phyloP scores from a whole-genome alignment of 257 asterid species.

The Verbascum thapsus region DNA sequence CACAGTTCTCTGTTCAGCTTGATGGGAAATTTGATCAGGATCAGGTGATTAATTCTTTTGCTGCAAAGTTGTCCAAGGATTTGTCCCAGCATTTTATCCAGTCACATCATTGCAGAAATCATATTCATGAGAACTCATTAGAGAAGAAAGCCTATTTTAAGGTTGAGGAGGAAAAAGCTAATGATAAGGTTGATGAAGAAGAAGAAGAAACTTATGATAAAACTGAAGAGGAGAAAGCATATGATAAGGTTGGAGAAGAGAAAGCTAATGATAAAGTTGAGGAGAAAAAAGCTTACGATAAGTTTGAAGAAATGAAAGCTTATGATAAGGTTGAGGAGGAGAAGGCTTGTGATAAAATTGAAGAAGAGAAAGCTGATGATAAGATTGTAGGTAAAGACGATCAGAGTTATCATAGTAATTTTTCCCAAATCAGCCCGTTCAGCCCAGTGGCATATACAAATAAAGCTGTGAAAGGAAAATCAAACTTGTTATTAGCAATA shows the following conservation, averaged over 20 bases:
- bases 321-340: too few relatives aligned
- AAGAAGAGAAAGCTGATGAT: slow-evolving; percentile 39
- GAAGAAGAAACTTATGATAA: not conserved
- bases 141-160: slow-evolving; percentile 39
- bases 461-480: slow-evolving; percentile 62
- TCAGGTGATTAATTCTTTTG: slow-evolving; percentile 54
- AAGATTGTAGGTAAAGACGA: slow-evolving; percentile 37
- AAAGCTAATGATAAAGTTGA: too few relatives aligned
- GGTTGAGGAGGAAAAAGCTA: slow-evolving; percentile 37
- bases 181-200: slow-evolving; percentile 35
- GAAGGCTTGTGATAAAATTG: too few relatives aligned
- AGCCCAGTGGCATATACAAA: slow-evolving; percentile 42
- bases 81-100: slow-evolving; percentile 74
- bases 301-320: too few relatives aligned
- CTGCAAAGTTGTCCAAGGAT: slow-evolving; percentile 65
- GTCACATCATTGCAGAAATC: slow-evolving; percentile 57
- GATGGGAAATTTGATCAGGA: slow-evolving; percentile 63
- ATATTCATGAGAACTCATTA: slow-evolving; percentile 39
- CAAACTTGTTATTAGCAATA: slow-evolving; percentile 74
- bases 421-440: slow-evolving; percentile 35
- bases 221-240: too few relatives aligned
- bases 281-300: too few relatives aligned
- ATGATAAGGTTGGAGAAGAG: too few relatives aligned
- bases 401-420: slow-evolving; percentile 38
- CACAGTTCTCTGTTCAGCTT: slow-evolving; percentile 67